A percentile compares a stretch with the other conserved stretches of the same genome.
phyloP scores from a whole-genome alignment of 495 filamentous ascomycete genomes.

The Halenospora varia region DNA sequence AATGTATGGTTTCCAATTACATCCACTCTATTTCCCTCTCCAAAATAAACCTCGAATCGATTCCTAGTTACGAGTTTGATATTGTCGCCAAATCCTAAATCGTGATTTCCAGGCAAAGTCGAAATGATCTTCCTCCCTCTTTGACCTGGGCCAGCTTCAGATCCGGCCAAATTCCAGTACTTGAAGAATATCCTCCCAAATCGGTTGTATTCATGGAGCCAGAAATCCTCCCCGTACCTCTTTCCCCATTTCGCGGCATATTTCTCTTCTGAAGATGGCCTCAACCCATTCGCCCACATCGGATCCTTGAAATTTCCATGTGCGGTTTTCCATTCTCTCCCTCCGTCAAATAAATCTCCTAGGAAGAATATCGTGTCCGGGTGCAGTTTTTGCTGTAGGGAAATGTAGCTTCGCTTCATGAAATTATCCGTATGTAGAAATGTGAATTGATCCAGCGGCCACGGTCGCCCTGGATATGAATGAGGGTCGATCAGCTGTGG shows the following conservation, averaged over 20 bases:
- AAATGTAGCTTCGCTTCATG: slow-evolving; percentile 70
- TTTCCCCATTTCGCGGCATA: slow-evolving; percentile 64
- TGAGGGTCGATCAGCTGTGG: slow-evolving; percentile 98
- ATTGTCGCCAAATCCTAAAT: slow-evolving; percentile 86
- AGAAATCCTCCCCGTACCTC: slow-evolving; percentile 70
- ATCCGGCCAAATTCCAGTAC: slow-evolving; percentile 49
- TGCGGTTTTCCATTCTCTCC: slow-evolving; percentile 84
- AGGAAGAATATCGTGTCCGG: slow-evolving; percentile 88
- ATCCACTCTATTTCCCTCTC: slow-evolving; percentile 80
- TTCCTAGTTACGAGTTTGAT: slow-evolving; percentile 74
- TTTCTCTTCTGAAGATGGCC: slow-evolving; percentile 42
- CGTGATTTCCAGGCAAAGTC: slow-evolving; percentile 91
- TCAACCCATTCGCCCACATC: slow-evolving; percentile 41
- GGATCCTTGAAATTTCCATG: slow-evolving; percentile 57
- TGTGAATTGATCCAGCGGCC: slow-evolving; percentile 77
- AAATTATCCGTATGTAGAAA: slow-evolving; percentile 85
- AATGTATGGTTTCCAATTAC: slow-evolving; percentile 94
- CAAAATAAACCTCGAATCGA: slow-evolving; percentile 86
- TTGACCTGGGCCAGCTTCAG: slow-evolving; percentile 29
- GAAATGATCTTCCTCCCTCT: slow-evolving; percentile 65
- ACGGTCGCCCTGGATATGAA: slow-evolving; percentile 90
- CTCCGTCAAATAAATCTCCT: slow-evolving; percentile 94
- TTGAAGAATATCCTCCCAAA: slow-evolving; percentile 76
- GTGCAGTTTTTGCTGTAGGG: slow-evolving; percentile 61
- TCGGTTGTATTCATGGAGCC: slow-evolving; percentile 76